phyloP scores from a whole-genome alignment of 129 eudicot genomes.

The Flaveria linearis region DNA sequence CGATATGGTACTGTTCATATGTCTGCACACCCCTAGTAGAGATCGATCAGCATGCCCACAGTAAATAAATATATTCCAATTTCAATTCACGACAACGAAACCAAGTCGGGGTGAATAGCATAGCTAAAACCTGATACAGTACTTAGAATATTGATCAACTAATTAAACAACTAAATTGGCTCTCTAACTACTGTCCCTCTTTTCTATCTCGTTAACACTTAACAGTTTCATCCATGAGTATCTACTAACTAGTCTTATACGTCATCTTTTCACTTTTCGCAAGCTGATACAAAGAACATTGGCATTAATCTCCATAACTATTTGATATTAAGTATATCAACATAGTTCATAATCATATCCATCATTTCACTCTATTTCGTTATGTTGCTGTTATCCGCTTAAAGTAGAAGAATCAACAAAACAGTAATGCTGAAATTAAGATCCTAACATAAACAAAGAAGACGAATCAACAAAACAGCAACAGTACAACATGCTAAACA shows the following conservation, averaged over 20 bases:
- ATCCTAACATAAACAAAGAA: slow-evolving; percentile 18
- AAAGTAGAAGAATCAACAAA: background rate
- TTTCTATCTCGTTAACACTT: too few species aligned
- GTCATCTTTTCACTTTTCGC: background rate
- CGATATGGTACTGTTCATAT: background rate
- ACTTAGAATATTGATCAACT: background rate
- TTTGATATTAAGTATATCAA: background rate
- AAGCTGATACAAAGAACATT: background rate
- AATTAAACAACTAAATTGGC: background rate
- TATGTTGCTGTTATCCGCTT: background rate
- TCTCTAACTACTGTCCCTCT: background rate
- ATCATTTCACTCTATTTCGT: background rate
- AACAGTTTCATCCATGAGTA: too few species aligned
- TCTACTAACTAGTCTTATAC: too few species aligned
- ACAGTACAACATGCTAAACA: background rate
- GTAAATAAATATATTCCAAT: background rate
- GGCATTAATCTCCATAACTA: slow-evolving; percentile 13
- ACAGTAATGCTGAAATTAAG: background rate
- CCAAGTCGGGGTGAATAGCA: background rate
- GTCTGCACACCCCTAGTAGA: background rate
- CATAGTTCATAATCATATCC: background rate
- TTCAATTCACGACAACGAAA: background rate
- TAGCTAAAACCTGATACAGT: slow-evolving; percentile 1
- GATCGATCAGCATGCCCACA: background rate
- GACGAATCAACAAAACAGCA: slow-evolving; percentile 8